Conservation (phyloP, 345 rosid genomes). For the Salix viminalis region DNA sequence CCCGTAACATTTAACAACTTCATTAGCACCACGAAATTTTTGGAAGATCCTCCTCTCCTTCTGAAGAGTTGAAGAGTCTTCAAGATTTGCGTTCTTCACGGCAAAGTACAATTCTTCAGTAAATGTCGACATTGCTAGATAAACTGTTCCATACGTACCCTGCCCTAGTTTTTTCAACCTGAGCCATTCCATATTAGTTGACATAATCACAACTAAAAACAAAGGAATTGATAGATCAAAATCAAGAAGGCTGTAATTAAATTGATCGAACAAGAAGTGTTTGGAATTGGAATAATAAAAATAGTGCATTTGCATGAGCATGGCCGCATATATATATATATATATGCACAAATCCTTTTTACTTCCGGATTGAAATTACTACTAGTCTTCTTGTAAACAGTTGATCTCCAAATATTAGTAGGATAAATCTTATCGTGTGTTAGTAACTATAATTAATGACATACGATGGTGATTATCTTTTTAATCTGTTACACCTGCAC, state of each 20-base stretch:
- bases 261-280: background rate
- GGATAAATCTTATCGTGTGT: no score
- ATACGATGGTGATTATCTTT: no score
- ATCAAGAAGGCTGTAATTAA: background rate
- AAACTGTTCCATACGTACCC: background rate
- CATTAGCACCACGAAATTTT: background rate
- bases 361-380: no score
- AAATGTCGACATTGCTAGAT: background rate
- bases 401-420: no score
- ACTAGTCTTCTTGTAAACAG: no score
- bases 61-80: background rate
- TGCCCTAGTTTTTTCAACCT: background rate
- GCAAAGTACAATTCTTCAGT: background rate
- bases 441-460: no score
- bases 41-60: background rate
- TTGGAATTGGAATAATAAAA: background rate
- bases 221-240: background rate
- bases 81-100: background rate
- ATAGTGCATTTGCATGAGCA: no score
- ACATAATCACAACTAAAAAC: background rate
- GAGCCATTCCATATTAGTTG: background rate
- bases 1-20: background rate
- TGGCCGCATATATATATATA: no score
- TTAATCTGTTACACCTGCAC: background rate
- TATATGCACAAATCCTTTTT: no score